Evolutionary conservation across 768 basidiomycete species (phyloP).

Genomic region (Clathrus columnatus): DNA sequence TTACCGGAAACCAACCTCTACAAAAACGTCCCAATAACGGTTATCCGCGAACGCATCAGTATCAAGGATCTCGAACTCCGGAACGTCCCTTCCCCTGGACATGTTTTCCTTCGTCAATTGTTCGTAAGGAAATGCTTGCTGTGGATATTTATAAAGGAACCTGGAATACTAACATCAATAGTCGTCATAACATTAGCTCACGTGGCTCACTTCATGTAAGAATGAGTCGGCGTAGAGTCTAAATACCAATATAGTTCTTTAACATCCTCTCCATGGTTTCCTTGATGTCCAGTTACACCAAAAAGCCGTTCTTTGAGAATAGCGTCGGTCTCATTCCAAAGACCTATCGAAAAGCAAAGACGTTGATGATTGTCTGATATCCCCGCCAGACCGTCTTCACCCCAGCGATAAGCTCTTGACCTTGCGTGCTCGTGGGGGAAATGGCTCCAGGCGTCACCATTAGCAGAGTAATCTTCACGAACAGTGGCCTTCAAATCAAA

Average conservation of each 20-base stretch:
- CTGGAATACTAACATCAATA: not conserved
- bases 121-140: constrained; percentile 87
- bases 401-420: constrained; percentile 96
- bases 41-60: constrained; percentile 87
- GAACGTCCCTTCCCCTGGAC: constrained; percentile 72
- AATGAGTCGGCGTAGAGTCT: constrained; percentile 97
- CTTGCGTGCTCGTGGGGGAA: constrained; percentile 92
- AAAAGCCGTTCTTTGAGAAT: constrained; percentile 96
- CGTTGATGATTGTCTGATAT: constrained; percentile 96
- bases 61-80: constrained; percentile 91
- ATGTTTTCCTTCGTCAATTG: constrained; percentile 81
- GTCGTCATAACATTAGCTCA: not conserved
- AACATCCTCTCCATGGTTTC: constrained; percentile 98
- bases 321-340: constrained; percentile 93
- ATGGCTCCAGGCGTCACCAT: constrained; percentile 94
- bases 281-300: constrained; percentile 93
- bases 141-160: constrained; percentile 97
- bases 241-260: constrained; percentile 99
- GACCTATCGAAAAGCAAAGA: constrained; percentile 78
- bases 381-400: constrained; percentile 96
- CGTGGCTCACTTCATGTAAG: constrained; percentile 80
- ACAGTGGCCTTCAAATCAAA: constrained; percentile 72
- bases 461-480: constrained; percentile 93
- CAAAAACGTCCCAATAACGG: constrained; percentile 96
- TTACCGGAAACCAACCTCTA: constrained; percentile 91